phyloP scores from a whole-genome alignment of 2,329 filamentous ascomycete species.

The Metarhizium album region DNA sequence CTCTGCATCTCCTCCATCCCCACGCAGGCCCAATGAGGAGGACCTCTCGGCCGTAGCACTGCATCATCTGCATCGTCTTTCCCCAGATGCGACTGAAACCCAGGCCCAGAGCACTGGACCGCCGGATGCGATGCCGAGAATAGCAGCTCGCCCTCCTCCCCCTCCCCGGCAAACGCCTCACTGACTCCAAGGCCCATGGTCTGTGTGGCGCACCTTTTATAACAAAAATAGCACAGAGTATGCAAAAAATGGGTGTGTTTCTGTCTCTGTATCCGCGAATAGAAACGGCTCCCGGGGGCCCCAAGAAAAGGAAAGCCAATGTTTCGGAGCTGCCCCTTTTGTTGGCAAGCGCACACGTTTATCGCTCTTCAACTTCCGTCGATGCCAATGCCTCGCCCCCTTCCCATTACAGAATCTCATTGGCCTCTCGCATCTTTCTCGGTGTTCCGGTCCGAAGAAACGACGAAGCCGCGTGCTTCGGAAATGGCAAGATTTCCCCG shows the following conservation, averaged over 20 bases:
- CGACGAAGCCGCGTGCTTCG: conserved; percentile 29
- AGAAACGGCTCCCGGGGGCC: neutral
- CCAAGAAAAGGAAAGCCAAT: neutral
- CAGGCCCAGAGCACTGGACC: neutral
- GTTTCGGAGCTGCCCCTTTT: neutral
- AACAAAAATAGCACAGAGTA: neutral
- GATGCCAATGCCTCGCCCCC: no score
- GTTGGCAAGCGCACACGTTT: neutral
- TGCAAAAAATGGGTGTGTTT: no score
- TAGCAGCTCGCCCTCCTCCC: neutral
- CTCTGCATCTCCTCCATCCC: neutral
- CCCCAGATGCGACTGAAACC: neutral
- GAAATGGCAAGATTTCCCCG: conserved; percentile 11
- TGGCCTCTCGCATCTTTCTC: conserved; percentile 25
- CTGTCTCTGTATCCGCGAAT: neutral
- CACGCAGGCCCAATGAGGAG: neutral
- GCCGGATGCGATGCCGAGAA: neutral
- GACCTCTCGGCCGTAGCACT: neutral
- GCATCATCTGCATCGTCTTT: neutral
- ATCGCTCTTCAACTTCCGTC: neutral
- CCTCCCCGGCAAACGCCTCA: neutral
- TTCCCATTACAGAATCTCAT: conserved; percentile 19
- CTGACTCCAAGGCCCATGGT: neutral
- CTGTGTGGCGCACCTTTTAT: neutral
- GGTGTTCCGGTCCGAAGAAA: conserved; percentile 33